phyloP scores from a whole-genome alignment of 805 yeast genomes.

The Wickerhamomyces silvicola region DNA sequence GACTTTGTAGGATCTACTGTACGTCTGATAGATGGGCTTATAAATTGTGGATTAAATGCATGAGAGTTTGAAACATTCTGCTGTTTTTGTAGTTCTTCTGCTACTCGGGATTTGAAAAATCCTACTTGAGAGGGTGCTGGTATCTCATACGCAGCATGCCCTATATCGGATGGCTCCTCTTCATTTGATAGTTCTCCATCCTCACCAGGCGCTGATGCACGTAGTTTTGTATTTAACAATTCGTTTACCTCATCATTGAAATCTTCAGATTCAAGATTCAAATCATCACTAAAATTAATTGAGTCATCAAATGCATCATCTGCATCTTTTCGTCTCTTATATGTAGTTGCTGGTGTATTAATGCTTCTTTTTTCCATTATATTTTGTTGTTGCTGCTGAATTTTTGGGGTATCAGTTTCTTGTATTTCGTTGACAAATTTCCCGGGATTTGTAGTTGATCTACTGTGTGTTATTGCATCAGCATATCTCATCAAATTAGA shows the following conservation, averaged over 20 bases:
- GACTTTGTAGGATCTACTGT: slow-evolving; percentile 66
- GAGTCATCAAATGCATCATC: slow-evolving; percentile 46
- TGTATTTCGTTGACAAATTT: slow-evolving; percentile 1
- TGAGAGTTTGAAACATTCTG: slow-evolving; percentile 29
- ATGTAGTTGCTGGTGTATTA: slow-evolving; percentile 2
- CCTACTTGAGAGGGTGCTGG: slow-evolving; percentile 21
- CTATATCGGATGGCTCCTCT: slow-evolving; percentile 2
- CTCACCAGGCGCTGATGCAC: slow-evolving; percentile 11
- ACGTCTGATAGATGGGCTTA: slow-evolving; percentile 48
- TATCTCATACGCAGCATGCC: slow-evolving; percentile 1
- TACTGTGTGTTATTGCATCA: slow-evolving; percentile 9
- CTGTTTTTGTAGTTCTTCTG: slow-evolving; percentile 46
- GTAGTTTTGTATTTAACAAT: slow-evolving; percentile 14
- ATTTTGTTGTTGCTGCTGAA: neutral
- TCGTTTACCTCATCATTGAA: slow-evolving; percentile 24
- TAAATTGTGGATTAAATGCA: slow-evolving; percentile 50
- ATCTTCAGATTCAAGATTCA: slow-evolving; percentile 32
- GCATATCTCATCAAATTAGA: slow-evolving; percentile 31
- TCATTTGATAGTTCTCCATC: slow-evolving; percentile 7
- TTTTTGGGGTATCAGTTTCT: neutral
- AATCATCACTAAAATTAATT: slow-evolving; percentile 44
- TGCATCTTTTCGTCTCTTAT: slow-evolving; percentile 8
- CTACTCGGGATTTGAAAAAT: slow-evolving; percentile 63
- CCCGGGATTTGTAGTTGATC: slow-evolving; percentile 11
- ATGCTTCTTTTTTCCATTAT: slow-evolving; percentile 15